Evolutionary conservation across 176 grass and related monocot species (phyloP).

Genomic region (Melocanna baccifera): DNA sequence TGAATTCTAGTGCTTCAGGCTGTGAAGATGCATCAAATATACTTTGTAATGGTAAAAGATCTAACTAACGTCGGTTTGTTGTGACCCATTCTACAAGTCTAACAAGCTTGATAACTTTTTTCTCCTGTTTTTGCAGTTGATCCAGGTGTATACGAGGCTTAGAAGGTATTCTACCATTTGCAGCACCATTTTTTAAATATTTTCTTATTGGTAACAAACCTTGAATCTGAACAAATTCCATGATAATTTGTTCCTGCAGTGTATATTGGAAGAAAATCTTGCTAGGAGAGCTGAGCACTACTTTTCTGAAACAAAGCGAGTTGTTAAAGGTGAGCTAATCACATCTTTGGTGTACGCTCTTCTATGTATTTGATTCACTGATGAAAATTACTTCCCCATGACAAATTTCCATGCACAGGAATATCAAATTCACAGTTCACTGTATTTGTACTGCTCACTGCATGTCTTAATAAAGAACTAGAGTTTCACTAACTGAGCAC

Average conservation of each 20-base stretch:
- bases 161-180: conserved; percentile 46
- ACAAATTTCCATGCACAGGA: neutral
- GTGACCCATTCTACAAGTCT: neutral
- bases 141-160: conserved; percentile 49
- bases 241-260: conserved; percentile 37
- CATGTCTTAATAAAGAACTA: neutral
- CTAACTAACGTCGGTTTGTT: conserved; percentile 9
- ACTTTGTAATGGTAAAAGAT: conserved; percentile 53
- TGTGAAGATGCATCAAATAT: conserved; percentile 32
- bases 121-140: conserved; percentile 49
- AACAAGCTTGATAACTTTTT: conserved; percentile 7
- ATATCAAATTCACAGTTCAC: neutral
- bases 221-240: neutral
- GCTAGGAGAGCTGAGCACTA: conserved; percentile 88
- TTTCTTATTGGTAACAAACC: neutral
- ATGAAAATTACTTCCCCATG: neutral
- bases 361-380: neutral
- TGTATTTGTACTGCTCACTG: neutral
- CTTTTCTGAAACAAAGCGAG: conserved; percentile 77
- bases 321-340: conserved; percentile 65
- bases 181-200: conserved; percentile 2
- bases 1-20: conserved; percentile 50
- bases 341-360: neutral
- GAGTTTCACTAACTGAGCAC: neutral
- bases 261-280: conserved; percentile 58